These are phyloP conservation scores for Begonia loranthoides DNA, from an alignment of 306 rosid genomes.

Conservation along the genomic window DNA sequence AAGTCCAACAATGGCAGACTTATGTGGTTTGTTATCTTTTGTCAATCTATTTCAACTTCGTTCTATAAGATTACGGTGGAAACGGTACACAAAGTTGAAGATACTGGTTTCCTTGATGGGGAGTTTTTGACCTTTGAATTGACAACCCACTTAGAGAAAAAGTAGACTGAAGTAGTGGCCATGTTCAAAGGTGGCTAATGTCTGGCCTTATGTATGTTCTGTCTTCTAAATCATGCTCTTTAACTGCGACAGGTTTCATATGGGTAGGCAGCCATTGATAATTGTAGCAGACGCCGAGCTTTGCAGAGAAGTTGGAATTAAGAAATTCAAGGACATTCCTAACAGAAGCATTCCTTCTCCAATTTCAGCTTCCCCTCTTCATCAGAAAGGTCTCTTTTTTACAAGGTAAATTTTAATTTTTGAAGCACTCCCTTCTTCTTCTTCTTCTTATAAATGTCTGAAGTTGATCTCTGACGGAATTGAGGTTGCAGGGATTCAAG, in stretches of 20 bases:
- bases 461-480: neutral
- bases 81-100: too few species aligned
- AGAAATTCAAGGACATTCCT: constrained; percentile 60
- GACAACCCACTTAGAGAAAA: neutral
- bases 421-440: neutral
- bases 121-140: too few species aligned
- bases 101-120: too few species aligned
- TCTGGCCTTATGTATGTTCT: neutral
- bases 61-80: too few species aligned
- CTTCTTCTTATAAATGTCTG: neutral
- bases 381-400: constrained; percentile 91
- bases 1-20: too few species aligned
- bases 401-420: constrained; percentile 30
- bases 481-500: constrained; percentile 54
- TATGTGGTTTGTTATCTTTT: too few species aligned
- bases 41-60: too few species aligned
- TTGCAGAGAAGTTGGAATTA: constrained; percentile 74
- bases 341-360: constrained; percentile 92
- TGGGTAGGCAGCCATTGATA: constrained; percentile 86
- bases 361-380: constrained; percentile 78
- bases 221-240: too few species aligned
- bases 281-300: constrained; percentile 81
- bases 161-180: neutral
- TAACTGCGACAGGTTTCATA: constrained; percentile 54
- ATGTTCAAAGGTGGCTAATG: constrained; percentile 2